Percentiles rank a stretch among this genome's conserved stretches.
phyloP scores from a whole-genome alignment of 2,329 filamentous ascomycete genomes.

The Cladophialophora immunda region DNA sequence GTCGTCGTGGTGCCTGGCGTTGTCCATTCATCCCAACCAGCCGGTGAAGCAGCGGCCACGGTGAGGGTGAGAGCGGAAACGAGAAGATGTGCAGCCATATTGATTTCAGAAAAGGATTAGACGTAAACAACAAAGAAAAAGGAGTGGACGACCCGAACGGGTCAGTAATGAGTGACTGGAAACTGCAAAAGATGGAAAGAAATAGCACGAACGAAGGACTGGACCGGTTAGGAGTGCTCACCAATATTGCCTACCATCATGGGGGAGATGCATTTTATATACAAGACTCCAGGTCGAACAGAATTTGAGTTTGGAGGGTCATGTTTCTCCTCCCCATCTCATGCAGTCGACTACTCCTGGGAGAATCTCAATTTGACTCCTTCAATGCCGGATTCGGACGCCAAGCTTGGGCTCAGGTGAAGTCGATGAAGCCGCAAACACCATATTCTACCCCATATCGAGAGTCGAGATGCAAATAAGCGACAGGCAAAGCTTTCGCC shows the following conservation, averaged over 20 bases:
- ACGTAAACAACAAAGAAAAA: background rate
- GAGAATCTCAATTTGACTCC: background rate
- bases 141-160: background rate
- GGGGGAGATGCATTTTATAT: background rate
- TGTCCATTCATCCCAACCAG: constrained; percentile 4
- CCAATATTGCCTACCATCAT: background rate
- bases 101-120: background rate
- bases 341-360: background rate
- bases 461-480: background rate
- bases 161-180: constrained; percentile 1
- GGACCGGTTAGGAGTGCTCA: constrained; percentile 1
- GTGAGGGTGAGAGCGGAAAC: background rate
- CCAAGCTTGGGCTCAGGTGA: background rate
- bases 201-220: constrained; percentile 2
- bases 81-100: background rate
- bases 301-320: background rate
- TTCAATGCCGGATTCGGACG: constrained; percentile 1
- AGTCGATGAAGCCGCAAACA: constrained; percentile 1
- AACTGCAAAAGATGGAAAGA: background rate
- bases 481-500: background rate
- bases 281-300: background rate
- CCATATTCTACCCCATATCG: background rate
- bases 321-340: background rate
- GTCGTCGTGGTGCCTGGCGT: background rate
- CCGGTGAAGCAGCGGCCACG: background rate